Conservation (phyloP, 148 eudicot genomes). For the Tetragonia tetragonoides region DNA sequence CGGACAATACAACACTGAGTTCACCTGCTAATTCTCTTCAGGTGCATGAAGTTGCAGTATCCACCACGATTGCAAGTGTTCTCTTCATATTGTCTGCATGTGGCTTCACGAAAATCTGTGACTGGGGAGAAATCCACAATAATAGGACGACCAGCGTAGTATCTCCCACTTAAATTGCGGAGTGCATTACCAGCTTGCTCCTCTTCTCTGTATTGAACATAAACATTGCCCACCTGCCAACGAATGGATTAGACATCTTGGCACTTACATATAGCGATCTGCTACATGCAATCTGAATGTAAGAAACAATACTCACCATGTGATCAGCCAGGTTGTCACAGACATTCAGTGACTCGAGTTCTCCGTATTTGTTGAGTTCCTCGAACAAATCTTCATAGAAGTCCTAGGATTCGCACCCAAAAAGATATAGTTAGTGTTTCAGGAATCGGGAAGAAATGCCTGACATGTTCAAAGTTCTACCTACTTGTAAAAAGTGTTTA, state of each 20-base stretch:
- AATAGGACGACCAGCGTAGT: constrained; percentile 89
- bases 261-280: neutral
- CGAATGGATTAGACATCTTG: neutral
- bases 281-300: neutral
- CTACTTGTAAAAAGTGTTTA: neutral
- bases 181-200: constrained; percentile 83
- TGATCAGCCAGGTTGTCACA: constrained; percentile 97
- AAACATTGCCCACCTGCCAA: constrained; percentile 88
- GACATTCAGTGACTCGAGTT: constrained; percentile 79
- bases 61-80: constrained; percentile 93
- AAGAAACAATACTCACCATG: constrained; percentile 48
- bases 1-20: neutral
- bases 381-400: constrained; percentile 91
- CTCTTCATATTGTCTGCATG: constrained; percentile 95
- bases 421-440: neutral
- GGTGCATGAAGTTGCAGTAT: constrained; percentile 94
- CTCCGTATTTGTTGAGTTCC: constrained; percentile 88
- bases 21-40: constrained; percentile 80
- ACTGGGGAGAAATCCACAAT: constrained; percentile 96
- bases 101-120: constrained; percentile 97
- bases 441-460: neutral
- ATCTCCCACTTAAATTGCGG: constrained; percentile 71
- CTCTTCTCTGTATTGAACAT: constrained; percentile 88
- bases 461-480: neutral
- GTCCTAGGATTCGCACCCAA: constrained; percentile 42